Evolutionary conservation across 2,329 filamentous ascomycete species (phyloP), one percentile per base, ranked within the genome.

Genomic region (Xylariales sp.): DNA sequence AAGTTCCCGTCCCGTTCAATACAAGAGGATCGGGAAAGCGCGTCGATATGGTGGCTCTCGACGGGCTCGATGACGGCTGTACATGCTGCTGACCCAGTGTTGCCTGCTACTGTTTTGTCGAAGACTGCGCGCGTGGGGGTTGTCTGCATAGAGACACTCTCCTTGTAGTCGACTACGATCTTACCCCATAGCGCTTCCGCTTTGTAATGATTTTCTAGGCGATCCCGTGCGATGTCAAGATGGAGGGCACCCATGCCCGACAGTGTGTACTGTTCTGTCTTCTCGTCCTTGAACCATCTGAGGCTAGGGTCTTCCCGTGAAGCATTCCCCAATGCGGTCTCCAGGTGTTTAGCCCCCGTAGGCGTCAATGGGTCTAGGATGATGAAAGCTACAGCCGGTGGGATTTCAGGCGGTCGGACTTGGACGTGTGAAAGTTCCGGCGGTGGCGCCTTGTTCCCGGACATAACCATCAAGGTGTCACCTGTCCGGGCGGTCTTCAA

Each of bases 161-260:
- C 96, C 62, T 97, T 91, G 80, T 98, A 99, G 72, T 97, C 94
- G 68, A 99, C 97, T 74, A 97, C 93, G 69, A 99, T 97, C 61
- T 90, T 90, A 12, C 95, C 94, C 83, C 97, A 97, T 82, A 90
- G 69, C 85, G 94, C 86, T 89, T 97, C 79, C 84, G 86, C 93
- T 78, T 96, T 97, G 81, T 97, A 91, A 76, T 97, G 93, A 60
- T 93, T 92, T 71, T 96, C 89, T 9, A 99, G 87, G 50, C 94
- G 89, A 79, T 98, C 93, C 57, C 93, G 85, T 0, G 95, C 94
- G 56, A 99, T 96, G 75, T 99, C 96, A 0, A 99, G 85, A 79
- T 99, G 96, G 34, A 99, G 86, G 75, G 97, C 93, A 7, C 96
- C 96, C 96, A 99, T 98, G 3, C 96, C 96, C 61, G 94, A 94